These are phyloP conservation scores for Yamadazyma ubonensis DNA, from an alignment of 805 yeast genomes.

Conservation along the genomic window DNA sequence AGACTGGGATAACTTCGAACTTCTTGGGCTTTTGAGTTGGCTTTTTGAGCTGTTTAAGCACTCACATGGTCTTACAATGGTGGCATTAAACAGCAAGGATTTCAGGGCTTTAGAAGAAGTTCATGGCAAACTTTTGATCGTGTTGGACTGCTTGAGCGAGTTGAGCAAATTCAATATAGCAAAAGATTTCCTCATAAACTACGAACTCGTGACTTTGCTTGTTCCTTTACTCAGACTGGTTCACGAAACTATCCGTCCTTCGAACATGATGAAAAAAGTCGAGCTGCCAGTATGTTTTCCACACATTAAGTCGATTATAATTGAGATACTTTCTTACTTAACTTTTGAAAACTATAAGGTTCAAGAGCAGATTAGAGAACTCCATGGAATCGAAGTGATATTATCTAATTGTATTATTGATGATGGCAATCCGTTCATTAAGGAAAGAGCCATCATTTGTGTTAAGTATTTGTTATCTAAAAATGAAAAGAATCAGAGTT, in stretches of 20 bases:
- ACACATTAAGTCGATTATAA: conserved; percentile 59
- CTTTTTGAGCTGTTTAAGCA: conserved; percentile 23
- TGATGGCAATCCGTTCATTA: conserved; percentile 81
- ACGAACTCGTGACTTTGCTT: conserved; percentile 34
- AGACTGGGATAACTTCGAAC: conserved; percentile 40
- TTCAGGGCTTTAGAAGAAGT: conserved; percentile 13
- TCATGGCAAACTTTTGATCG: conserved; percentile 8
- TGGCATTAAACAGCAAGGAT: conserved; percentile 11
- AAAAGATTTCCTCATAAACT: conserved; percentile 41
- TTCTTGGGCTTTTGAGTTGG: conserved; percentile 44
- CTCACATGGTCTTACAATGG: conserved; percentile 15
- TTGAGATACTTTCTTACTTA: conserved; percentile 64
- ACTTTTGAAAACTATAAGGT: conserved; percentile 49
- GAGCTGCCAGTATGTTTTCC: conserved; percentile 37
- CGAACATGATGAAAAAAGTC: conserved; percentile 26
- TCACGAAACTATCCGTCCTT: conserved; percentile 40
- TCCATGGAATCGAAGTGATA: conserved; percentile 68
- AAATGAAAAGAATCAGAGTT: conserved; percentile 69
- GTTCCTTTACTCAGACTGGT: conserved; percentile 38
- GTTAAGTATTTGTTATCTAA: conserved; percentile 62
- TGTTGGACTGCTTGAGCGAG: conserved; percentile 40
- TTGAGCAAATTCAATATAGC: conserved; percentile 41
- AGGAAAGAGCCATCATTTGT: conserved; percentile 82
- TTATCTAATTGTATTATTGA: conserved; percentile 84
- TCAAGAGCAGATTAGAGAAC: conserved; percentile 66